Percentiles rank a stretch among this genome's conserved stretches.
These are phyloP conservation scores for Microascus cirrosus DNA, from an alignment of 2,329 filamentous ascomycete species.

Conservation along the genomic window DNA sequence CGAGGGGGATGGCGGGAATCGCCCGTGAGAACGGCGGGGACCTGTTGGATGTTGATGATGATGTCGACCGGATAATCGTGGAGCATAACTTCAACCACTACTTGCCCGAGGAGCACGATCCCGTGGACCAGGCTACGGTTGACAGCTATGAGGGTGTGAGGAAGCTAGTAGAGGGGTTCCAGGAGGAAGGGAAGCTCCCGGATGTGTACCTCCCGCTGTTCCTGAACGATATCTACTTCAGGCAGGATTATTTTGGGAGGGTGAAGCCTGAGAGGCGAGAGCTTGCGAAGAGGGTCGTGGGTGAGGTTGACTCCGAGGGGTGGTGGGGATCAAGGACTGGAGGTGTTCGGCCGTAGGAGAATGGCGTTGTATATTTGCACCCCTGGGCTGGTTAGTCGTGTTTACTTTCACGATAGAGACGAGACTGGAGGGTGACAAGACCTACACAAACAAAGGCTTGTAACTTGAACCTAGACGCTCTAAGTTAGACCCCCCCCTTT, in stretches of 20 bases:
- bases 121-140: slow-evolving; percentile 22
- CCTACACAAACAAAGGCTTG: too few species aligned
- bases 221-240: slow-evolving; percentile 29
- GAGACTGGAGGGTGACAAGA: too few species aligned
- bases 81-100: slow-evolving; percentile 30
- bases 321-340: slow-evolving; percentile 25
- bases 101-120: slow-evolving; percentile 13
- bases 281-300: slow-evolving; percentile 21
- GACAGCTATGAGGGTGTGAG: slow-evolving; percentile 21
- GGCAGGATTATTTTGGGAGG: slow-evolving; percentile 29
- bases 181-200: slow-evolving; percentile 19
- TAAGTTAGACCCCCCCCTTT: too few species aligned
- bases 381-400: too few species aligned
- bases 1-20: slow-evolving; percentile 19
- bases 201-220: slow-evolving; percentile 27
- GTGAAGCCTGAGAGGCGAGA: slow-evolving; percentile 20
- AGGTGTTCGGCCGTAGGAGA: slow-evolving; percentile 22
- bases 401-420: too few species aligned
- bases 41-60: slow-evolving; percentile 25
- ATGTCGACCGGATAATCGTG: slow-evolving; percentile 26
- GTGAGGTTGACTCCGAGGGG: slow-evolving; percentile 23
- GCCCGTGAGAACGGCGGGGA: slow-evolving; percentile 22
- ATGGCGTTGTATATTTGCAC: too few species aligned
- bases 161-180: slow-evolving; percentile 16
- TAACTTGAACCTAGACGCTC: too few species aligned